These are phyloP conservation scores for Plenodomus lindquistii DNA, from an alignment of 2,329 filamentous ascomycete genomes.

Conservation along the genomic window DNA sequence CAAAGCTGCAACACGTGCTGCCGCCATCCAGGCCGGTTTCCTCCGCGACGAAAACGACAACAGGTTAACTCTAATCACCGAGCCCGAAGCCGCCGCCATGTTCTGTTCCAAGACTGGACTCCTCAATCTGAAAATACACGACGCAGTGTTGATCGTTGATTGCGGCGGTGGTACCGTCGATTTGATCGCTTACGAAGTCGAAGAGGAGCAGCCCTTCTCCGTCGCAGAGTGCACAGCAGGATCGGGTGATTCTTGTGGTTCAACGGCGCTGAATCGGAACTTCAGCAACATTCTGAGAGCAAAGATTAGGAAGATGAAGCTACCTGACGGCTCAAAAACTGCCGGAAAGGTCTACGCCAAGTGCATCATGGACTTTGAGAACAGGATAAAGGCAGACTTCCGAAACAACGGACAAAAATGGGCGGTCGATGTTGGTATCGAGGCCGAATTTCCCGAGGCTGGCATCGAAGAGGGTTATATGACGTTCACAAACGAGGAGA, in stretches of 20 bases:
- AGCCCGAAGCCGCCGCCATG: conserved; percentile 94
- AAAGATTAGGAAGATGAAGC: conserved; percentile 99
- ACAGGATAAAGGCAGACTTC: conserved; percentile 99
- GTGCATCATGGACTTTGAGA: conserved; percentile 99
- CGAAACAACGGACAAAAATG: conserved; percentile 98
- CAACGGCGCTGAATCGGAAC: conserved; percentile 96
- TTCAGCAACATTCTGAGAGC: conserved; percentile 97
- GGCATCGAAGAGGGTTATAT: conserved; percentile 99
- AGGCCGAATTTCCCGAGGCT: conserved; percentile 96
- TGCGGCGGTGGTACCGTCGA: conserved; percentile 98
- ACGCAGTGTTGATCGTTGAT: conserved; percentile 97
- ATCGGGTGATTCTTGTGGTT: conserved; percentile 96
- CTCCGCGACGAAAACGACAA: conserved; percentile 97
- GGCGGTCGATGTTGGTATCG: conserved; percentile 98
- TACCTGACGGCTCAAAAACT: conserved; percentile 94
- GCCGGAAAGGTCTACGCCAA: conserved; percentile 98
- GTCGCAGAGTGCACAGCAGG: conserved; percentile 97
- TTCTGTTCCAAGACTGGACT: conserved; percentile 98
- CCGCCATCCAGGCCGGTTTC: conserved; percentile 96
- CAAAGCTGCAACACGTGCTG: conserved; percentile 93
- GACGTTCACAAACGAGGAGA: conserved; percentile 99
- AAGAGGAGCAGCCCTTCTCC: conserved; percentile 95
- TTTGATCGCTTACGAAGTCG: conserved; percentile 97
- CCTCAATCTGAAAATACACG: conserved; percentile 95
- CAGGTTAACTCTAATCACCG: conserved; percentile 88